Conservation (phyloP, 2,329 filamentous ascomycete genomes). For the Aspergillus sclerotialis region DNA sequence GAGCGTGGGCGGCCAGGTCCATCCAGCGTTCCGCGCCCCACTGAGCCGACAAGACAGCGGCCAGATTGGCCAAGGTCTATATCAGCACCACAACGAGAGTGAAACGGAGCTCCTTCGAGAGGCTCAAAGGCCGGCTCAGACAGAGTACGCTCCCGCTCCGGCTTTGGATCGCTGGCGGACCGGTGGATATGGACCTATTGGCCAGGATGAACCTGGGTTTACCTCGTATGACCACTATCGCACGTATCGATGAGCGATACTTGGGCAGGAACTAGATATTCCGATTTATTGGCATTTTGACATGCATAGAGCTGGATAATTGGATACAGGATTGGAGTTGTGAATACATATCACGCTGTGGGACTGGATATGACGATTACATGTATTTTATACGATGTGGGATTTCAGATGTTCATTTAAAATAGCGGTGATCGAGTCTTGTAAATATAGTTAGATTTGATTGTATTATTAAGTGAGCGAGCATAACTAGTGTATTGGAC, state of each 20-base stretch:
- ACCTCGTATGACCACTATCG: constrained; percentile 32
- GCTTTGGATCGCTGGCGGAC: constrained; percentile 29
- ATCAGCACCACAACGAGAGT: constrained; percentile 32
- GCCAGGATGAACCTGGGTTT: constrained; percentile 25
- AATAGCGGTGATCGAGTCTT: too few species aligned
- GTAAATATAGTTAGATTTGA: too few species aligned
- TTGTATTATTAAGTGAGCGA: too few species aligned
- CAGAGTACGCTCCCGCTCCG: constrained; percentile 7
- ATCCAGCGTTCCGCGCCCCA: constrained; percentile 31
- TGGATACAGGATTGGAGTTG: too few species aligned
- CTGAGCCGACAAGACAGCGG: constrained; percentile 19
- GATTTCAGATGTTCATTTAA: too few species aligned
- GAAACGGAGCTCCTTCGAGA: constrained; percentile 31
- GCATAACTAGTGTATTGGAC: too few species aligned
- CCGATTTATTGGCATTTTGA: too few species aligned
- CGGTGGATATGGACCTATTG: constrained; percentile 31
- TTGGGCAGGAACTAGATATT: too few species aligned
- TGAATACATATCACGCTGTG: too few species aligned
- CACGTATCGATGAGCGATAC: constrained; percentile 12
- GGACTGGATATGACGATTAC: too few species aligned
- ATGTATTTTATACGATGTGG: too few species aligned
- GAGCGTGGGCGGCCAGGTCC: constrained; percentile 17
- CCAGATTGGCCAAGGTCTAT: constrained; percentile 18
- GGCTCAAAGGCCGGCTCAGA: constrained; percentile 25
- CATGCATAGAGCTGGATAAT: too few species aligned